Conservation (phyloP, 805 yeast species). For the Ogataea naganishii region DNA sequence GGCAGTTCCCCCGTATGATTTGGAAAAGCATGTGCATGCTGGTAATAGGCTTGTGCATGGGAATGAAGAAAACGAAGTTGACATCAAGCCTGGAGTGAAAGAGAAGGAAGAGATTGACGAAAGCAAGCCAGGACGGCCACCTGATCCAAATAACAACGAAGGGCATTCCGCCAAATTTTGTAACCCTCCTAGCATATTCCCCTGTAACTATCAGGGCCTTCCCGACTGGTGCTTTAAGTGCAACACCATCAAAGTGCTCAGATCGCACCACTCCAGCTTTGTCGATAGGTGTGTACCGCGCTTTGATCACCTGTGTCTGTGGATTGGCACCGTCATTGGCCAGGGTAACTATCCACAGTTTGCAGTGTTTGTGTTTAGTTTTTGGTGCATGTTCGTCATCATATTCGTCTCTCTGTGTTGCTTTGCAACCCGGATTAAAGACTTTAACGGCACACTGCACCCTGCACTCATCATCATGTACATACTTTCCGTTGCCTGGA, state of each 20-base stretch:
- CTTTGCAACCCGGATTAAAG: conserved; percentile 20
- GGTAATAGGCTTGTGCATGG: conserved; percentile 7
- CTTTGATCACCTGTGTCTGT: conserved; percentile 80
- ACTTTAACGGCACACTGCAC: conserved; percentile 12
- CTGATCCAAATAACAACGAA: background rate
- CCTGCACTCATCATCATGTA: conserved; percentile 25
- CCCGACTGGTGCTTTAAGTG: conserved; percentile 73
- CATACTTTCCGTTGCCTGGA: conserved; percentile 34
- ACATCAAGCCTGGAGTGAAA: conserved; percentile 1
- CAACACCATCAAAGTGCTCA: conserved; percentile 50
- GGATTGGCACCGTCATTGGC: conserved; percentile 71
- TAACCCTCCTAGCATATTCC: conserved; percentile 48
- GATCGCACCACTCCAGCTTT: conserved; percentile 64
- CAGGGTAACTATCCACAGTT: conserved; percentile 54
- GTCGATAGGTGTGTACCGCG: conserved; percentile 51
- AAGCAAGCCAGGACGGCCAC: background rate
- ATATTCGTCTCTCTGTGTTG: conserved; percentile 29
- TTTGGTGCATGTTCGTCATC: conserved; percentile 28
- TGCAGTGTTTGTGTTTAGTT: conserved; percentile 37
- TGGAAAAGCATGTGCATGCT: conserved; percentile 14
- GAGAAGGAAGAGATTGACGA: background rate
- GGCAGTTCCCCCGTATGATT: conserved; percentile 27
- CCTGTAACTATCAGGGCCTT: conserved; percentile 64
- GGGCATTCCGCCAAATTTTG: conserved; percentile 13
- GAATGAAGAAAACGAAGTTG: conserved; percentile 1